phyloP scores from a whole-genome alignment of 768 basidiomycete genomes.

The Hygrocybe punicea region DNA sequence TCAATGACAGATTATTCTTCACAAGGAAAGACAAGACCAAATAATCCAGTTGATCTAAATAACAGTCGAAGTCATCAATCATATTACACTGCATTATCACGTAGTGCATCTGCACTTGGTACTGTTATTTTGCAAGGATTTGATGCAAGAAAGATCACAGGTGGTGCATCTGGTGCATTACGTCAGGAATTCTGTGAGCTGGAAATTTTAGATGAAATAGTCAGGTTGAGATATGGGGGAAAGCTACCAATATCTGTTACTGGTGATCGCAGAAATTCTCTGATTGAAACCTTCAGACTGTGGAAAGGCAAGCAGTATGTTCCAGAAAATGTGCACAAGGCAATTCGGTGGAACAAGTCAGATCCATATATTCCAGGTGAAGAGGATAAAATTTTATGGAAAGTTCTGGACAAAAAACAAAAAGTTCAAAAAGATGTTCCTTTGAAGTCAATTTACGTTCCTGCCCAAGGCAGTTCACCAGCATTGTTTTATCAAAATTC shows the following conservation, averaged over 20 bases:
- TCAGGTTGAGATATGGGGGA: conserved; percentile 18
- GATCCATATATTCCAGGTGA: conserved; percentile 11
- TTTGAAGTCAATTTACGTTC: not conserved
- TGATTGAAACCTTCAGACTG: conserved; percentile 19
- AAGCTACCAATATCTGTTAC: conserved; percentile 13
- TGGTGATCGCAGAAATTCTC: conserved; percentile 18
- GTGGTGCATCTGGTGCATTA: conserved; percentile 23
- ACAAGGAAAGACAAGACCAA: conserved; percentile 30
- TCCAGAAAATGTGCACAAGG: conserved; percentile 14
- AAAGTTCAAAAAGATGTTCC: not conserved
- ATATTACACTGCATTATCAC: conserved; percentile 33
- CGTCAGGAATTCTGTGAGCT: conserved; percentile 36
- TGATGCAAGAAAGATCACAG: conserved; percentile 7
- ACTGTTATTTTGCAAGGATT: conserved; percentile 31
- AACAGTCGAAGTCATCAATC: conserved; percentile 22
- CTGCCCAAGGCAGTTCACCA: no score
- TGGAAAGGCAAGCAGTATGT: conserved; percentile 21
- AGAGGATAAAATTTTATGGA: not conserved
- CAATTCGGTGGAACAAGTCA: conserved; percentile 15
- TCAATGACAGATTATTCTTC: conserved; percentile 36
- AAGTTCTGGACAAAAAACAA: not conserved
- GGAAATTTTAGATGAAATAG: conserved; percentile 37
- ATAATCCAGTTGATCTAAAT: conserved; percentile 27
- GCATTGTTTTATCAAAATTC: not conserved
- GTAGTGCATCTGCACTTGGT: conserved; percentile 17